Evolutionary conservation across 805 yeast genomes (phyloP).

Genomic region (Saccharomycopsis selenospora): DNA sequence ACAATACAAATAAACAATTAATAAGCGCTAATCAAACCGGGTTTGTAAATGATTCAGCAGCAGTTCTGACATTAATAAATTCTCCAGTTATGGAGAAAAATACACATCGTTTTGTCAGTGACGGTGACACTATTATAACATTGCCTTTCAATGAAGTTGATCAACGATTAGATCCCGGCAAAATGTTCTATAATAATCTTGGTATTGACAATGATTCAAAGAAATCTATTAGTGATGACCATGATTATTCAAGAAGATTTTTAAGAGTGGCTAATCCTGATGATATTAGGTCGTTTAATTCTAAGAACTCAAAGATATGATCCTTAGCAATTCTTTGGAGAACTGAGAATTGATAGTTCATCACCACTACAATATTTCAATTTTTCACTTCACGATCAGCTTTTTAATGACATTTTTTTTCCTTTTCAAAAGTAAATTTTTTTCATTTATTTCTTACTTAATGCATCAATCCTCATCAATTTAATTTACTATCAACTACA

Average conservation of each 20-base stretch:
- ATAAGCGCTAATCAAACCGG: slow-evolving; percentile 7
- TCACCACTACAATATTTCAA: too few species aligned
- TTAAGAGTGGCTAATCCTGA: slow-evolving; percentile 41
- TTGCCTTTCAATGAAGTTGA: slow-evolving; percentile 35
- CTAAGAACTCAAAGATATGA: too few species aligned
- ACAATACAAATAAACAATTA: slow-evolving; percentile 18
- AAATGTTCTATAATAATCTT: slow-evolving; percentile 32
- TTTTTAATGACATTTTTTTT: background rate
- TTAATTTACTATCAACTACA: too few species aligned
- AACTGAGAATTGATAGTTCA: too few species aligned
- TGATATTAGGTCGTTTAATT: slow-evolving; percentile 5
- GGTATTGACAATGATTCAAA: slow-evolving; percentile 21
- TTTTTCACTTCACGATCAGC: background rate
- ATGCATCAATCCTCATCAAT: too few species aligned
- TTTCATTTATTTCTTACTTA: too few species aligned
- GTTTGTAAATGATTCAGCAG: slow-evolving; percentile 3
- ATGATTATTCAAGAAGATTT: slow-evolving; percentile 44
- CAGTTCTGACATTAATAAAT: slow-evolving; percentile 6
- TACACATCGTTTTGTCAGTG: slow-evolving; percentile 14
- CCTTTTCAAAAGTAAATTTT: background rate
- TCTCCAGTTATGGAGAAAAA: slow-evolving; percentile 21
- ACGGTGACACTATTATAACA: slow-evolving; percentile 23
- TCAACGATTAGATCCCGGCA: slow-evolving; percentile 53
- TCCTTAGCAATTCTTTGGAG: too few species aligned
- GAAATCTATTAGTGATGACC: slow-evolving; percentile 39